Percentiles rank a stretch among this genome's conserved stretches.
Evolutionary conservation across 225 moss, liverwort and hornwort genomes (phyloP).

Genomic region (Bryoerythrophyllum caledonicum): DNA sequence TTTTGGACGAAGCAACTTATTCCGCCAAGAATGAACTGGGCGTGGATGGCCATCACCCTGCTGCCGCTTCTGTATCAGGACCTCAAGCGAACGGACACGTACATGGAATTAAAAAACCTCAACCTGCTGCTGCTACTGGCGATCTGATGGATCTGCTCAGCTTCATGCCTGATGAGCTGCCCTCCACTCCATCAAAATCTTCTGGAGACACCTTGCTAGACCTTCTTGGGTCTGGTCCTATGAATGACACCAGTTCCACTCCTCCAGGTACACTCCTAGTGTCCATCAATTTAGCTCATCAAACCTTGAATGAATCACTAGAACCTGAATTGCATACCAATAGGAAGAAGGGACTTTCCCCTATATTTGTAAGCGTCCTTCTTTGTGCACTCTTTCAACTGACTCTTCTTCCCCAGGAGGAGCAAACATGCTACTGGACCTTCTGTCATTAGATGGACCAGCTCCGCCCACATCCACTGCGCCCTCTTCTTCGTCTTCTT

Average conservation of each 20-base stretch:
- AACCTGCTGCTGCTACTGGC: slow-evolving; percentile 25
- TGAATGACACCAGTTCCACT: slow-evolving; percentile 4
- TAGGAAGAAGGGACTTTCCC: too few species aligned
- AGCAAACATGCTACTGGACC: slow-evolving; percentile 33
- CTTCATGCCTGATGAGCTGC: slow-evolving; percentile 31
- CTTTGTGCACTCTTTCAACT: neutral
- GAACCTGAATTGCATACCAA: too few species aligned
- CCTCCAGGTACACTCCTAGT: slow-evolving; percentile 15
- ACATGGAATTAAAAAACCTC: slow-evolving; percentile 31
- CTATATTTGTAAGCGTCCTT: neutral
- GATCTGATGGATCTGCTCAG: slow-evolving; percentile 34
- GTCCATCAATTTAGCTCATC: too few species aligned
- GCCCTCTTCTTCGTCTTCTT: neutral
- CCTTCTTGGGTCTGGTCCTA: slow-evolving; percentile 28
- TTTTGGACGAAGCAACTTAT: slow-evolving; percentile 66
- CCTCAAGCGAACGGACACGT: slow-evolving; percentile 48
- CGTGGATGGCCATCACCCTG: slow-evolving; percentile 43
- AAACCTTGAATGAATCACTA: too few species aligned
- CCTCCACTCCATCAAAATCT: slow-evolving; percentile 21
- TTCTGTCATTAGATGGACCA: slow-evolving; percentile 32
- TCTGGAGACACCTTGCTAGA: slow-evolving; percentile 31
- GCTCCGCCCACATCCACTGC: slow-evolving; percentile 18
- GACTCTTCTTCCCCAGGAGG: slow-evolving; percentile 19
- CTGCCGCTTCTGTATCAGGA: slow-evolving; percentile 23
- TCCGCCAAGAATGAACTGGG: slow-evolving; percentile 63